Evolutionary conservation across 225 moss, liverwort and hornwort genomes (phyloP).

Genomic region (Thuidium tamariscinum): DNA sequence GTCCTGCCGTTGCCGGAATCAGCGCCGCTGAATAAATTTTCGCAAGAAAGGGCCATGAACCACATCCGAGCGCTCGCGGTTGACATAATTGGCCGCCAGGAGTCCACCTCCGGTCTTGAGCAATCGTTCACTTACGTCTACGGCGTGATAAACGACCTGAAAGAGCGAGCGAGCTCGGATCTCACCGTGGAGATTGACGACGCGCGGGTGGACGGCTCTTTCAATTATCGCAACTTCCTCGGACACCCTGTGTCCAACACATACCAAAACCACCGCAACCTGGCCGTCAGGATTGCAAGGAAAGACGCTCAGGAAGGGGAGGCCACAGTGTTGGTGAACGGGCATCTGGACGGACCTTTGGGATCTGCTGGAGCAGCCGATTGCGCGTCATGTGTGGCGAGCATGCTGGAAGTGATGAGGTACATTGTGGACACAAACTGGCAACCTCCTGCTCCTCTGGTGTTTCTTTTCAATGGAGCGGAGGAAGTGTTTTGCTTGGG

Average conservation of each 20-base stretch:
- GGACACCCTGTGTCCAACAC: slow-evolving; percentile 56
- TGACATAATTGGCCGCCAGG: slow-evolving; percentile 59
- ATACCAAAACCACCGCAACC: slow-evolving; percentile 71
- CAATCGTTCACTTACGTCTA: slow-evolving; percentile 51
- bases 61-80: slow-evolving; percentile 65
- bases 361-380: slow-evolving; percentile 93
- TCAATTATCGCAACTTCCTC: slow-evolving; percentile 54
- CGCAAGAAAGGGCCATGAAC: slow-evolving; percentile 84
- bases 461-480: slow-evolving; percentile 95
- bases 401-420: slow-evolving; percentile 80
- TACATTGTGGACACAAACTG: slow-evolving; percentile 79
- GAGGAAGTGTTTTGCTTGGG: slow-evolving; percentile 83
- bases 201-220: slow-evolving; percentile 66
- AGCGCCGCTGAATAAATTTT: slow-evolving; percentile 59
- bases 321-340: slow-evolving; percentile 74
- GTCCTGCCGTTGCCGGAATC: slow-evolving; percentile 55
- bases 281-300: slow-evolving; percentile 67
- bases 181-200: slow-evolving; percentile 77
- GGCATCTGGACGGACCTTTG: slow-evolving; percentile 79
- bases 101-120: slow-evolving; percentile 52
- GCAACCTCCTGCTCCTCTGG: slow-evolving; percentile 80
- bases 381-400: slow-evolving; percentile 91
- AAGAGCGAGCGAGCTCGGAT: slow-evolving; percentile 50
- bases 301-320: slow-evolving; percentile 52
- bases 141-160: slow-evolving; percentile 38